Base-by-base conservation (phyloP, 345 rosid genomes). In the Sisymbrium altissimum region DNA sequence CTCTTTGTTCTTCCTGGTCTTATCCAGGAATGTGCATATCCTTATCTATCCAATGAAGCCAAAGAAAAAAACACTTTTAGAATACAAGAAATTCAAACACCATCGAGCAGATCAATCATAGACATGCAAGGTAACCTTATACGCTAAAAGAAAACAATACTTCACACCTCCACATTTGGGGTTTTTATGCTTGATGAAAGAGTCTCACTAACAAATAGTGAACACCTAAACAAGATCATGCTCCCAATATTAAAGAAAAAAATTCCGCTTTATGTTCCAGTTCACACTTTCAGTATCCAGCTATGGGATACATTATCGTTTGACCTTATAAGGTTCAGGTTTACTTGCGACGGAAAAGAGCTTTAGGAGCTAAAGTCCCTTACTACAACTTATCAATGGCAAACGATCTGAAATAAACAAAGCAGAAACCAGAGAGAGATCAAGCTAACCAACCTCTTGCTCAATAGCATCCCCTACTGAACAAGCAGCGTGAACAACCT, bases 381-480 rank as follows among this genome's bases (percentile, higher is more conserved):
- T 60, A 74, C 44, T 58, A 53, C 45, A 72, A 41, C 35, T 21
- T 27, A 50, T 2, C 19, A 65, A 5, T 6, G 14, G 13, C 41
- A 59, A 17, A 63, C 13, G 17, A 45, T 70, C 17, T 11, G 35
- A 50, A 33, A 36, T n/a, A 75, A 78, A 60, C 35, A 41, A 39
- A 70, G 56, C 27, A 27, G 45, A 68, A 50, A 50, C 38, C 29
- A 74, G 53, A 75, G 17, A 54, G 39, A 35, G 50, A 19, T 74
- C 3, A 38, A 67, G 59, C 18, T 65, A 50, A 64, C 80, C 13
- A 71, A 92, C 99, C 97, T 95, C 99, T 79, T 92, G 99, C 69
- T 95, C 99, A 82, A 95, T 81, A 45, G 96, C 96, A 64, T 90
- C 97, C 9, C 98, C 99, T 35, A 95, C 82, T 1, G 66, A 18